These are phyloP conservation scores for Akebia trifoliata DNA, from an alignment of 164 flowering plant species.

Conservation along the genomic window DNA sequence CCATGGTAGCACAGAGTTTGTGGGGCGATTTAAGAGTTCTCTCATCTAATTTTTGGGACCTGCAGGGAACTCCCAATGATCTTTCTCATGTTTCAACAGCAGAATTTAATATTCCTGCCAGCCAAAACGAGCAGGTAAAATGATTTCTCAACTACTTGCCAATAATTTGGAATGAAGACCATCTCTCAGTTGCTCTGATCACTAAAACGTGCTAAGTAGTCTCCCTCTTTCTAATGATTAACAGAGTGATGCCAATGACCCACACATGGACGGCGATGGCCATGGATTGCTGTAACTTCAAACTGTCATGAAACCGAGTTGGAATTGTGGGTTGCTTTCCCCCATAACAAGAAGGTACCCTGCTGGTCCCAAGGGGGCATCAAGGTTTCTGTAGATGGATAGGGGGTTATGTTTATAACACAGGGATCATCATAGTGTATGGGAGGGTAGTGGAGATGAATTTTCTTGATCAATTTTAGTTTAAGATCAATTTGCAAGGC, in stretches of 20 bases:
- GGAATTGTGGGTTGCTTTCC: not conserved
- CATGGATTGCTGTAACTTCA: conserved; percentile 4
- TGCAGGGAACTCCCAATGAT: conserved; percentile 22
- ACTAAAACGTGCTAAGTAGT: not conserved
- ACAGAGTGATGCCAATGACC: conserved; percentile 7
- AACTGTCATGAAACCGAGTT: conserved; percentile 3
- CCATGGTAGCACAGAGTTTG: conserved; percentile 6
- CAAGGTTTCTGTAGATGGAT: not conserved
- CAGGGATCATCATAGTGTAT: too few species aligned
- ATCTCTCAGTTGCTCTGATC: too few species aligned
- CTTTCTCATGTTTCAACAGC: conserved; percentile 37
- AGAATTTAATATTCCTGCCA: conserved; percentile 33
- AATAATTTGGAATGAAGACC: too few species aligned
- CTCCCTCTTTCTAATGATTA: not conserved
- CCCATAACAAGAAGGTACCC: not conserved
- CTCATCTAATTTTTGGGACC: conserved; percentile 9
- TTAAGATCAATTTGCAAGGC: too few species aligned
- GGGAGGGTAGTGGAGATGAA: too few species aligned
- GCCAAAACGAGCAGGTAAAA: conserved; percentile 31
- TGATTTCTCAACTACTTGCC: not conserved
- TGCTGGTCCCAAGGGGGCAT: conserved; percentile 11
- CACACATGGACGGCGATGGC: conserved; percentile 3
- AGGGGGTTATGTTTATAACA: conserved; percentile 6
- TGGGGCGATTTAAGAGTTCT: conserved; percentile 10
- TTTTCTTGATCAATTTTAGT: too few species aligned